phyloP scores from a whole-genome alignment of 164 flowering plant genomes.

The Cinnamomum micranthum region DNA sequence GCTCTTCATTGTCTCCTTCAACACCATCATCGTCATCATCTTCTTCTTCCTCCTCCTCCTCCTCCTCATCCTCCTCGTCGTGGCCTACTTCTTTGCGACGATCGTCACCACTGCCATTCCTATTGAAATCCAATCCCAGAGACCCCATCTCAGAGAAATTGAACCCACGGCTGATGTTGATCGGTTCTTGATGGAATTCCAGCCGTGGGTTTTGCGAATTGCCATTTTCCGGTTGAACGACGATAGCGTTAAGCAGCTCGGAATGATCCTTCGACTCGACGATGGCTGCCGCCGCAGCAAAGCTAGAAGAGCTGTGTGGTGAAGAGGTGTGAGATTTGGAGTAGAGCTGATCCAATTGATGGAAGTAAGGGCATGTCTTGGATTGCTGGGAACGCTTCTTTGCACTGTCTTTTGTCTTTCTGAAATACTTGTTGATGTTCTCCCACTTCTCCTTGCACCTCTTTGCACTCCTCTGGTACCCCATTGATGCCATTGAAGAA shows the following conservation, averaged over 20 bases:
- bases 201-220: neutral
- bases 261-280: neutral
- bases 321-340: constrained; percentile 1
- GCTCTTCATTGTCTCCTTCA: neutral
- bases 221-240: neutral
- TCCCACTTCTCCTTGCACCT: constrained; percentile 24
- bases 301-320: neutral
- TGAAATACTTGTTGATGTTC: constrained; percentile 21
- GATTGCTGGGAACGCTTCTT: constrained; percentile 10
- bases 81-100: neutral
- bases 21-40: constrained; percentile 2
- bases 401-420: constrained; percentile 10
- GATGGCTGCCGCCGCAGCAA: neutral
- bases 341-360: constrained; percentile 14
- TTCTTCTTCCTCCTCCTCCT: constrained; percentile 2
- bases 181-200: neutral
- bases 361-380: constrained; percentile 21
- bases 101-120: neutral
- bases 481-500: constrained; percentile 13
- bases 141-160: neutral
- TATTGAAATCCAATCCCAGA: neutral
- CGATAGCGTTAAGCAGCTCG: constrained; percentile 6
- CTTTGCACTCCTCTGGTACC: constrained; percentile 15
- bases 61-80: neutral
- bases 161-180: neutral